Evolutionary conservation across 2,329 filamentous ascomycete genomes (phyloP).

Genomic region (Botrytis fabae): DNA sequence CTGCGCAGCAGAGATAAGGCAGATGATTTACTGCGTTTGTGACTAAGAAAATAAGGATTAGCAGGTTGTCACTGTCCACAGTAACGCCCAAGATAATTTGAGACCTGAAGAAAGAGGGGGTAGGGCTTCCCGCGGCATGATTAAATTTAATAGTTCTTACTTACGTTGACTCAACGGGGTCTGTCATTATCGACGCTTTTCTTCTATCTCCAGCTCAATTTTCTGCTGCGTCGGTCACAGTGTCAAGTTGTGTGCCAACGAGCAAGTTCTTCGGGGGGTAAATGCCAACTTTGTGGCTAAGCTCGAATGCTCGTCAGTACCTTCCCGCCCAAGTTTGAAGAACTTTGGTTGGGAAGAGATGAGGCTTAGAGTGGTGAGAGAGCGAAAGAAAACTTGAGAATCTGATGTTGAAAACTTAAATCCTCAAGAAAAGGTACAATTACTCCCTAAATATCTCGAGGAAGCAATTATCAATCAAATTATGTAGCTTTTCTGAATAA

Average conservation of each 20-base stretch:
- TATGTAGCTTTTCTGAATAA: not conserved
- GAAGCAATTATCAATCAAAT: not conserved
- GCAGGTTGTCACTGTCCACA: constrained; percentile 1
- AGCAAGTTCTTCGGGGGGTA: constrained; percentile 2
- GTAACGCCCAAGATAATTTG: not conserved
- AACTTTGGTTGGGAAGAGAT: not conserved
- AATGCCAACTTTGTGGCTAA: constrained; percentile 14
- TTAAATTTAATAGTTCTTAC: not conserved
- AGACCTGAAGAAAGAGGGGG: not conserved
- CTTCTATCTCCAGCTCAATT: not conserved
- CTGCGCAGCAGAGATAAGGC: constrained; percentile 54
- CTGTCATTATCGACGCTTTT: not conserved
- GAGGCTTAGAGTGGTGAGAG: not conserved
- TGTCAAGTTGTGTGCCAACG: not conserved
- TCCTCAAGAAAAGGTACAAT: not conserved
- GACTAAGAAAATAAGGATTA: constrained; percentile 29
- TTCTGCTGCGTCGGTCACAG: not conserved
- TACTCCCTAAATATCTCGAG: not conserved
- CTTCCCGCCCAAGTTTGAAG: constrained; percentile 4
- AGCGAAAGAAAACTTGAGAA: not conserved
- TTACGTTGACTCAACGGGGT: constrained; percentile 8
- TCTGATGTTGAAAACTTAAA: not conserved
- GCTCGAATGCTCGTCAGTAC: not conserved
- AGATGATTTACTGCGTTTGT: constrained; percentile 55
- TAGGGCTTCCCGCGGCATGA: not conserved